Evolutionary conservation across 75 land plant species (phyloP).

Genomic region (Chamaecyparis obtusa): DNA sequence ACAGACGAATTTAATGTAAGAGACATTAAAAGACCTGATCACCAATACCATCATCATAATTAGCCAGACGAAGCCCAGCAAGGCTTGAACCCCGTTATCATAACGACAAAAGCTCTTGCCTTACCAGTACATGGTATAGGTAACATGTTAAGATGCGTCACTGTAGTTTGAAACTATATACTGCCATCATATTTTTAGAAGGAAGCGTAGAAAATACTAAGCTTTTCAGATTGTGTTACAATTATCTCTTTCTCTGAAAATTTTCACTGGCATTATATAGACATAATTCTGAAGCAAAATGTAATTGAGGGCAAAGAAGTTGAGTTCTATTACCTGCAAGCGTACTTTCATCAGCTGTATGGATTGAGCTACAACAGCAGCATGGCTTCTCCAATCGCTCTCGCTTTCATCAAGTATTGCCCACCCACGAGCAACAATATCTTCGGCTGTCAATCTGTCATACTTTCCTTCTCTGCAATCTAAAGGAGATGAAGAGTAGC

Average conservation of each 20-base stretch:
- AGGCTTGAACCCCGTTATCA: neutral
- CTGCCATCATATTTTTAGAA: neutral
- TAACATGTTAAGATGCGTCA: too few species aligned
- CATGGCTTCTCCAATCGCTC: conserved; percentile 95
- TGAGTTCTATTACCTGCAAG: conserved; percentile 48
- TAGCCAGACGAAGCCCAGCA: neutral
- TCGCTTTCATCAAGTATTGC: conserved; percentile 70
- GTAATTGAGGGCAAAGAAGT: neutral
- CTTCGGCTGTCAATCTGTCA: conserved; percentile 81
- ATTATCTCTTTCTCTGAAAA: too few species aligned
- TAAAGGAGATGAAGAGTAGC: neutral
- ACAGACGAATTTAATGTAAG: neutral
- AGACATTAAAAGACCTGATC: neutral
- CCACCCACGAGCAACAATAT: conserved; percentile 67
- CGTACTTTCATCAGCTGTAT: conserved; percentile 81
- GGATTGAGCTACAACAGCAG: conserved; percentile 92
- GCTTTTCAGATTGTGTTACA: neutral
- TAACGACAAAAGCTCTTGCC: neutral
- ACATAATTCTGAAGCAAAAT: too few species aligned
- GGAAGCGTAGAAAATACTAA: neutral
- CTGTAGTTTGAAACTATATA: neutral
- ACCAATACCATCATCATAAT: neutral
- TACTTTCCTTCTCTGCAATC: conserved; percentile 9
- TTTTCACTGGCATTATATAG: neutral
- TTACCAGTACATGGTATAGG: neutral